A percentile compares a stretch with the other conserved stretches of the same genome.
Conservation (phyloP, 306 rosid genomes). For the cucumber (Cucumis sativus) region Cucumber_9930_V3 NC_026659.2:29887501-29888000, state of each 20-base stretch:
- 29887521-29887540: too few relatives aligned
- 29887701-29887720: conserved; percentile 6
- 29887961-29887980: too few relatives aligned
- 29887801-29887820: neutral
- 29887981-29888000: neutral
- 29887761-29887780: neutral
- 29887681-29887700: conserved; percentile 6
- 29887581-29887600: neutral
- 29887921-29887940: conserved; percentile 18
- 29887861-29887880: conserved; percentile 60
- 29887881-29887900: conserved; percentile 76
- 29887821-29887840: conserved; percentile 2
- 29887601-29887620: neutral
- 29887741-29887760: neutral
- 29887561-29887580: too few relatives aligned
- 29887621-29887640: conserved; percentile 7
- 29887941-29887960: neutral
- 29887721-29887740: conserved; percentile 4
- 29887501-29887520: neutral
- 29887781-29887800: conserved; percentile 10
- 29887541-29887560: neutral
- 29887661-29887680: conserved; percentile 23
- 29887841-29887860: conserved; percentile 2
- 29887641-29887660: conserved; percentile 31
- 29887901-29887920: conserved; percentile 57